phyloP scores from a whole-genome alignment of 176 grass and related monocot species.

The Calamus simplicifolius region DNA sequence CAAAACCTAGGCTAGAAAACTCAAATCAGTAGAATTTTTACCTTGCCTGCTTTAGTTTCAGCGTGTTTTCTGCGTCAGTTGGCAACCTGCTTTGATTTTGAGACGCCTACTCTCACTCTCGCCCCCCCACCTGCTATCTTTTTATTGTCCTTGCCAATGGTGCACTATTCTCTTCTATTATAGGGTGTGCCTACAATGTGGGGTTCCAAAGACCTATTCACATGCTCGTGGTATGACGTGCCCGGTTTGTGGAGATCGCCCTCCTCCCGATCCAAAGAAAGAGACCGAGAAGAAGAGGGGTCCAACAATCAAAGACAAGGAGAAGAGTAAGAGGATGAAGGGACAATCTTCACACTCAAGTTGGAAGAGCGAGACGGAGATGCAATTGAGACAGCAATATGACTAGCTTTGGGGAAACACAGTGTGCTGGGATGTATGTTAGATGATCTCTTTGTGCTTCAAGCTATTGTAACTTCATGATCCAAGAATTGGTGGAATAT shows the following conservation, averaged over 20 bases:
- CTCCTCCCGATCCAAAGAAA: conserved; percentile 26
- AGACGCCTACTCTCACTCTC: too few relatives aligned
- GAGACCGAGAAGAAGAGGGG: conserved; percentile 69
- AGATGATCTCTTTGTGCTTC: too few relatives aligned
- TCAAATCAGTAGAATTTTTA: too few relatives aligned
- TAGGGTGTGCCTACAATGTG: conserved; percentile 84
- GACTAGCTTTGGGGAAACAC: conserved; percentile 28
- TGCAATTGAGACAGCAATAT: conserved; percentile 78
- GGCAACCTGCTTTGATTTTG: too few relatives aligned
- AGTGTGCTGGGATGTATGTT: background rate
- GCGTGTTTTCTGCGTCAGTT: too few relatives aligned
- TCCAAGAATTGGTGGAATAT: too few relatives aligned
- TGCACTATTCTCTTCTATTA: background rate
- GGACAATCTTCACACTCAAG: conserved; percentile 76
- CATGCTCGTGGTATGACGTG: conserved; percentile 67
- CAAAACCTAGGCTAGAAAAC: too few relatives aligned
- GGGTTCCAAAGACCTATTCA: conserved; percentile 84
- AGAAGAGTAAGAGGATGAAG: conserved; percentile 88
- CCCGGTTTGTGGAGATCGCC: conserved; percentile 59
- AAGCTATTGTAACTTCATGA: too few relatives aligned
- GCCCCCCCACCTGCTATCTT: too few relatives aligned
- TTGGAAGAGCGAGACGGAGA: conserved; percentile 97
- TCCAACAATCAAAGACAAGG: conserved; percentile 73
- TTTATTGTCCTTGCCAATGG: too few relatives aligned
- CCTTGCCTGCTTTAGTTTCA: too few relatives aligned